A percentile compares a stretch with the other conserved stretches of the same genome.
Evolutionary conservation across 805 yeast species (phyloP).

Genomic region (Candida corydali): DNA sequence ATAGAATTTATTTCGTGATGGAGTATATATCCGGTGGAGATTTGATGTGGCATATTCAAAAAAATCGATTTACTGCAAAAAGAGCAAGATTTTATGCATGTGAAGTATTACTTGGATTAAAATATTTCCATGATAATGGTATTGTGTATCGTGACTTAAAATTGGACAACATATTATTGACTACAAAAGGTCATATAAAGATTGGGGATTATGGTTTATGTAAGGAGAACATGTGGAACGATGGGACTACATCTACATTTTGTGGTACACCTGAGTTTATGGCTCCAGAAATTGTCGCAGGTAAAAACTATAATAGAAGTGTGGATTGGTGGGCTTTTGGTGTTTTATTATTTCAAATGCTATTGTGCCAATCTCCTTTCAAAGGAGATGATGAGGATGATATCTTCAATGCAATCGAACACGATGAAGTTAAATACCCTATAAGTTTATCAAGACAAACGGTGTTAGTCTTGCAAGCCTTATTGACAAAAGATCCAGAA

Average conservation of each 20-base stretch:
- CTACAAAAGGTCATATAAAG: conserved; percentile 90
- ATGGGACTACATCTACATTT: conserved; percentile 85
- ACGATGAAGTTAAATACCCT: conserved; percentile 95
- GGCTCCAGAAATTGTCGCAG: conserved; percentile 97
- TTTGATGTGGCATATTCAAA: conserved; percentile 98
- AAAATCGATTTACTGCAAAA: conserved; percentile 78
- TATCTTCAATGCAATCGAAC: conserved; percentile 90
- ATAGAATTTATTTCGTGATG: conserved; percentile 96
- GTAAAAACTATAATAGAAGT: conserved; percentile 86
- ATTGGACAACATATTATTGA: conserved; percentile 86
- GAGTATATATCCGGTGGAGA: conserved; percentile 98
- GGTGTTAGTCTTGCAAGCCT: conserved; percentile 86
- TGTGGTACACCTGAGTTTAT: conserved; percentile 99
- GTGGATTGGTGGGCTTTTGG: conserved; percentile 99
- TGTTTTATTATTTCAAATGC: conserved; percentile 92
- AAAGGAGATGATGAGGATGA: conserved; percentile 97
- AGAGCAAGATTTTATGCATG: conserved; percentile 98
- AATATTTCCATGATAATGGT: conserved; percentile 92
- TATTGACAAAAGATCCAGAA: conserved; percentile 83
- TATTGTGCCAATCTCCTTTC: conserved; percentile 93
- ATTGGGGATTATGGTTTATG: conserved; percentile 97
- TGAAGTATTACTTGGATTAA: conserved; percentile 85
- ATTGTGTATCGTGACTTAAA: conserved; percentile 95
- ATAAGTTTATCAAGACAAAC: conserved; percentile 97
- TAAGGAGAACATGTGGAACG: conserved; percentile 87